These are phyloP conservation scores for Filobasidium wieringae DNA, from an alignment of 768 basidiomycete species.

Conservation along the genomic window DNA sequence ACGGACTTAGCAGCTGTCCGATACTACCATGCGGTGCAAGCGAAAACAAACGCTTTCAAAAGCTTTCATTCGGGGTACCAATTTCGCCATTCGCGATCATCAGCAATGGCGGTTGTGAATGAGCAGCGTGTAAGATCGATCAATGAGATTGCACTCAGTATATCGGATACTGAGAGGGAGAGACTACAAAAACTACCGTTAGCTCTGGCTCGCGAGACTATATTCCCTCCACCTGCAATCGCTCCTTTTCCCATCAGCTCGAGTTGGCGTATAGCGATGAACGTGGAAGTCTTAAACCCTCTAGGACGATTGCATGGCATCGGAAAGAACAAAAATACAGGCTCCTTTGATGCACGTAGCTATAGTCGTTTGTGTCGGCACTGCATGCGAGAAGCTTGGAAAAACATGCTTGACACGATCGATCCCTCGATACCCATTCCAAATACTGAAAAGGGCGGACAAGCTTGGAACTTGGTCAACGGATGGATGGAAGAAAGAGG, in stretches of 20 bases:
- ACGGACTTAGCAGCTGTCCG: not conserved
- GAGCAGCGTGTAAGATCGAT: not conserved
- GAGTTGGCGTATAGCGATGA: slow-evolving; percentile 2
- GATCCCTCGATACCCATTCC: too few relatives aligned
- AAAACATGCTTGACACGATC: not conserved
- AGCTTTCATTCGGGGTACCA: not conserved
- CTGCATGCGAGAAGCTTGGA: not conserved
- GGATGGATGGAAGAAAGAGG: not conserved
- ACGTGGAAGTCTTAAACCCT: not conserved
- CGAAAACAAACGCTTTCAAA: not conserved
- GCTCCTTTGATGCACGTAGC: not conserved
- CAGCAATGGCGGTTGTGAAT: not conserved
- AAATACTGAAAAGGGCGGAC: not conserved
- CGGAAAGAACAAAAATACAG: slow-evolving; percentile 1
- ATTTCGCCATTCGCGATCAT: not conserved
- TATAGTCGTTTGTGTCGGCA: not conserved
- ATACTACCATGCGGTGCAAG: not conserved
- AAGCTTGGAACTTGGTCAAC: not conserved
- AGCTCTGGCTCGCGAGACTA: slow-evolving; percentile 1
- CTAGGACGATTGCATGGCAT: slow-evolving; percentile 1
- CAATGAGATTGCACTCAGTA: not conserved
- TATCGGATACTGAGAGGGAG: not conserved
- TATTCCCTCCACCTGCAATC: not conserved
- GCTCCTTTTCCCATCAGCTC: slow-evolving; percentile 1
- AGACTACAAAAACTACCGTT: not conserved